Evolutionary conservation across 2,329 filamentous ascomycete genomes (phyloP).

Genomic region (Lasiodiplodia citricola): DNA sequence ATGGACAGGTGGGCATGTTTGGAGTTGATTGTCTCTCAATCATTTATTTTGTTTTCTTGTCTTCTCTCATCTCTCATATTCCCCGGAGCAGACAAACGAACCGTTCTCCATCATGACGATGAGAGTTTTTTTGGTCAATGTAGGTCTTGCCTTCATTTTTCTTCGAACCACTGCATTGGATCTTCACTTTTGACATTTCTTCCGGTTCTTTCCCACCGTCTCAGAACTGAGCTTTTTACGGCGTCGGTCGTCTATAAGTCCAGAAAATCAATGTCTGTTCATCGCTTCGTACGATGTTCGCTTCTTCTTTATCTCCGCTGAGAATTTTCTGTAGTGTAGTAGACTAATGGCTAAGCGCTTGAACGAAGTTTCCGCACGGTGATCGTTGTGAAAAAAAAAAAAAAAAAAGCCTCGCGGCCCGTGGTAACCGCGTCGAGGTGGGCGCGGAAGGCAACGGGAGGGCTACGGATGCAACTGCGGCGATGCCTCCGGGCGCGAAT

Average conservation of each 20-base stretch:
- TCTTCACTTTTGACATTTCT: background rate
- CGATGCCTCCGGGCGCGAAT: background rate
- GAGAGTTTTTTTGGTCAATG: background rate
- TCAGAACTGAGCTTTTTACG: constrained; percentile 1
- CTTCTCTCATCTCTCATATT: constrained; percentile 12
- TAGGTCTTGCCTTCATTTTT: background rate
- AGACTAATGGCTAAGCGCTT: constrained; percentile 5
- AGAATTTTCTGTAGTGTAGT: background rate
- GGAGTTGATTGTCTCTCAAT: constrained; percentile 6
- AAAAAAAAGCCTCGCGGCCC: background rate
- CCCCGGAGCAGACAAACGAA: constrained; percentile 4
- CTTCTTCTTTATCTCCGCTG: background rate
- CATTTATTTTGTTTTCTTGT: constrained; percentile 3
- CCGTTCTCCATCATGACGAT: background rate
- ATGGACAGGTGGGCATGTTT: constrained; percentile 10
- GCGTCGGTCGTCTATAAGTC: constrained; percentile 4
- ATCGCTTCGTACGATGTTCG: background rate
- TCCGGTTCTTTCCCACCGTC: background rate
- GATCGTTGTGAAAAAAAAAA: background rate
- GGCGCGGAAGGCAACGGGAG: background rate
- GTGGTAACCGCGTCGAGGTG: background rate
- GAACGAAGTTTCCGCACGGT: background rate
- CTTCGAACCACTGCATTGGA: background rate
- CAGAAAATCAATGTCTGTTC: constrained; percentile 10
- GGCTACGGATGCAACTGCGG: background rate